A percentile compares a stretch with the other conserved stretches of the same genome.
These are phyloP conservation scores for Glycine soja DNA, from an alignment of 306 rosid genomes.

Conservation along the genomic window DNA sequence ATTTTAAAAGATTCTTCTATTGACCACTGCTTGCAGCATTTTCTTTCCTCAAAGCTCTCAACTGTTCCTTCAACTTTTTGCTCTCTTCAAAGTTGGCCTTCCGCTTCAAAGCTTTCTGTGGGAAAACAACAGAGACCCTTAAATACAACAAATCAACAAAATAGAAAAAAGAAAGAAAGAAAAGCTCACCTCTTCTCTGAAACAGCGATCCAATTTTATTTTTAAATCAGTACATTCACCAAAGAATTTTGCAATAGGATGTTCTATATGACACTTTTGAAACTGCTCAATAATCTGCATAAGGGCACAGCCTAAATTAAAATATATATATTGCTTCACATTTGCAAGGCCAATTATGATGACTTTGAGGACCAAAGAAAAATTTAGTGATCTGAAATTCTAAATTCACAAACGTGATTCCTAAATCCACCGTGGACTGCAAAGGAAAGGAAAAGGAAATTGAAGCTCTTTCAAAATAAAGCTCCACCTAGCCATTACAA, in stretches of 20 bases:
- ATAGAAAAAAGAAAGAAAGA: neutral
- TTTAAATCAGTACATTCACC: conserved; percentile 94
- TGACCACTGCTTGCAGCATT: conserved; percentile 54
- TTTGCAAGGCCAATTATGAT: too few species aligned
- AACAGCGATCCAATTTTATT: conserved; percentile 90
- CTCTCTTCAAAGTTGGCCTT: conserved; percentile 94
- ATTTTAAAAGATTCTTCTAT: conserved; percentile 47
- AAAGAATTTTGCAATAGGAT: conserved; percentile 77
- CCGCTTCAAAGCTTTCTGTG: conserved; percentile 92
- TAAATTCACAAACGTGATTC: conserved; percentile 19
- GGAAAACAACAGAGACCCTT: conserved; percentile 15
- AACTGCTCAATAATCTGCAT: conserved; percentile 77
- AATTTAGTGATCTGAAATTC: neutral
- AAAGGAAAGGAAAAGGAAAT: conserved; percentile 30
- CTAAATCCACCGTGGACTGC: conserved; percentile 1
- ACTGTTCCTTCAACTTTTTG: conserved; percentile 75
- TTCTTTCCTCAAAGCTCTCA: conserved; percentile 77
- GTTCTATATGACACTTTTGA: conserved; percentile 84
- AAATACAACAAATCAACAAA: neutral
- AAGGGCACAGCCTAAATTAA: conserved; percentile 12
- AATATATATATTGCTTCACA: too few species aligned
- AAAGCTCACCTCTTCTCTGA: conserved; percentile 81
- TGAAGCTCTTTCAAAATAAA: conserved; percentile 23
- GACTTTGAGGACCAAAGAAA: neutral
- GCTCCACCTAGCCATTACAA: neutral